A percentile compares a stretch with the other conserved stretches of the same genome.
These are phyloP conservation scores for Tulasnella sp. DNA, from an alignment of 768 basidiomycete genomes.

Conservation along the genomic window DNA sequence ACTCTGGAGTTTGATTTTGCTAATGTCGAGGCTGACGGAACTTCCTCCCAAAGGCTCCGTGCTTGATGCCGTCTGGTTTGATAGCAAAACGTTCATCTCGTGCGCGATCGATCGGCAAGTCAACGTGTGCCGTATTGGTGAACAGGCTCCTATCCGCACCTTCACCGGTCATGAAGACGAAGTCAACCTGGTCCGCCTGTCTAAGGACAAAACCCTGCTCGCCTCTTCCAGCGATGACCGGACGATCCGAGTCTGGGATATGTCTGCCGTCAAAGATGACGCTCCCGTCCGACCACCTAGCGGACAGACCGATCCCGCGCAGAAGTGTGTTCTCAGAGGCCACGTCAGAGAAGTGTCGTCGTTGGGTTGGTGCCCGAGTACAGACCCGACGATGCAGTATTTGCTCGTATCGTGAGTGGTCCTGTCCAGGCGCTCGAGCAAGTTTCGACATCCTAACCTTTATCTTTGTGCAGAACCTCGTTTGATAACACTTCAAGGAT, in stretches of 20 bases:
- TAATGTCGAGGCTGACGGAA: background rate
- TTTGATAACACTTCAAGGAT: slow-evolving; percentile 71
- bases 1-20: background rate
- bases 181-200: slow-evolving; percentile 67
- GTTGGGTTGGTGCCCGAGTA: slow-evolving; percentile 56
- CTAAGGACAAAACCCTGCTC: slow-evolving; percentile 49
- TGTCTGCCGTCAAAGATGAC: slow-evolving; percentile 26
- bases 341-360: slow-evolving; percentile 55
- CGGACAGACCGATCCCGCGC: slow-evolving; percentile 22
- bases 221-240: slow-evolving; percentile 76
- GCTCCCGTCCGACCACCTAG: background rate
- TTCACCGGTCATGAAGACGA: slow-evolving; percentile 63
- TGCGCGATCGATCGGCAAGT: slow-evolving; percentile 60
- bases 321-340: slow-evolving; percentile 39
- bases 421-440: background rate
- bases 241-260: slow-evolving; percentile 66
- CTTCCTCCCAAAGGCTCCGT: slow-evolving; percentile 45
- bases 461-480: slow-evolving; percentile 42
- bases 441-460: background rate
- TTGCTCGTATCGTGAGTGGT: slow-evolving; percentile 56
- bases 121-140: slow-evolving; percentile 45
- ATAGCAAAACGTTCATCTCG: slow-evolving; percentile 56
- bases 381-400: slow-evolving; percentile 36
- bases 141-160: slow-evolving; percentile 45
- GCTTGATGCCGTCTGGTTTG: slow-evolving; percentile 71